Conservation (phyloP, 2,329 filamentous ascomycete species). For the Botrytis pseudocinerea region DNA sequence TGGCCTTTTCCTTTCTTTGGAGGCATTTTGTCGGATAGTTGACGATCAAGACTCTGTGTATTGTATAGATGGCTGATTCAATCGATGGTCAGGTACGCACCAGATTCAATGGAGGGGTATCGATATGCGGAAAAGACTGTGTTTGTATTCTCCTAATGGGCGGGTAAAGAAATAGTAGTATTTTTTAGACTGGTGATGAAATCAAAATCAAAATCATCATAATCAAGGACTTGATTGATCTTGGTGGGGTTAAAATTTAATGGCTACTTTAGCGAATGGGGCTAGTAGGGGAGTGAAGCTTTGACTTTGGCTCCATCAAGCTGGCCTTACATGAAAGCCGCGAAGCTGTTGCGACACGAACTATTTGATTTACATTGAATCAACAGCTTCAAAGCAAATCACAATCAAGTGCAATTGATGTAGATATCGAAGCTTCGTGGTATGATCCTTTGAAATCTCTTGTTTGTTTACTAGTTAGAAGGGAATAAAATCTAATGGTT, state of each 20-base stretch:
- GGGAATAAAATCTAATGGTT: constrained; percentile 19
- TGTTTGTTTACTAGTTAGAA: too few species aligned
- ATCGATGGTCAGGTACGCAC: neutral
- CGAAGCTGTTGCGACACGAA: constrained; percentile 23
- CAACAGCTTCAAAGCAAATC: neutral
- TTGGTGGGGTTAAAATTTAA: constrained; percentile 33
- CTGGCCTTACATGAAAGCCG: constrained; percentile 36
- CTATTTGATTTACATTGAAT: neutral
- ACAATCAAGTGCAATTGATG: constrained; percentile 23
- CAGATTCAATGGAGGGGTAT: neutral
- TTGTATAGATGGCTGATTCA: neutral
- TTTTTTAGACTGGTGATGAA: constrained; percentile 16
- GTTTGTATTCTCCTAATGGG: constrained; percentile 15
- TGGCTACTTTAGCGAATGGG: constrained; percentile 35
- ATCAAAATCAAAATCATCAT: constrained; percentile 20
- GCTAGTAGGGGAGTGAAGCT: constrained; percentile 22
- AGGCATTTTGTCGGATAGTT: constrained; percentile 59
- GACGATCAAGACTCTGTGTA: neutral
- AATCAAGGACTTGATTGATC: constrained; percentile 29
- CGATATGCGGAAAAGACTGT: constrained; percentile 39
- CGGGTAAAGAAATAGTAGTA: constrained; percentile 1
- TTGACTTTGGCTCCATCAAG: constrained; percentile 34
- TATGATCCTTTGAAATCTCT: neutral
- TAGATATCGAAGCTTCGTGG: constrained; percentile 11
- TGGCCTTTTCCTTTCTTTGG: constrained; percentile 63